phyloP scores from a whole-genome alignment of 2,329 filamentous ascomycete species.

The Hypoxylon sp. region DNA sequence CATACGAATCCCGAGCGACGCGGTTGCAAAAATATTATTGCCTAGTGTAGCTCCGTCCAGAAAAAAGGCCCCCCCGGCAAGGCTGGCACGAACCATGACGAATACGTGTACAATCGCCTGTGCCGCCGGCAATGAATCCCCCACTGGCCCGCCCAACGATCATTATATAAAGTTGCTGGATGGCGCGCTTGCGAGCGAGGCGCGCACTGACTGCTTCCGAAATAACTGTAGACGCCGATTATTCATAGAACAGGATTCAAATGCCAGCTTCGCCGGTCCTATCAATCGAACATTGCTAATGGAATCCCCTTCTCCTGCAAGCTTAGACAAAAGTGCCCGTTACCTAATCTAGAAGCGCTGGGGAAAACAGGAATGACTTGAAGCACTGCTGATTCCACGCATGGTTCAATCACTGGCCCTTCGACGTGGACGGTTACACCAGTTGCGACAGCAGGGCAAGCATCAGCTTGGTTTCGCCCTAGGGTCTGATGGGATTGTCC shows the following conservation, averaged over 20 bases:
- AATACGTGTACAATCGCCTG: slow-evolving; percentile 30
- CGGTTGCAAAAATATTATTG: slow-evolving; percentile 28
- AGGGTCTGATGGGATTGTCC: slow-evolving; percentile 41
- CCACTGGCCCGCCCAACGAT: slow-evolving; percentile 33
- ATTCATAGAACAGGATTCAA: slow-evolving; percentile 43
- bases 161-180: slow-evolving; percentile 39
- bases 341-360: slow-evolving; percentile 27
- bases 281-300: slow-evolving; percentile 29
- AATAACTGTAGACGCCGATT: slow-evolving; percentile 30
- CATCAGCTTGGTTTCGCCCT: slow-evolving; percentile 45
- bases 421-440: slow-evolving; percentile 42
- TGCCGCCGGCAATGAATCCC: slow-evolving; percentile 39
- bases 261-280: slow-evolving; percentile 33
- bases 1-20: slow-evolving; percentile 31
- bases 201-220: slow-evolving; percentile 39
- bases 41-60: slow-evolving; percentile 6
- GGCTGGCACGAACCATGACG: slow-evolving; percentile 39
- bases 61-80: slow-evolving; percentile 11
- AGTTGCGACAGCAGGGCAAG: slow-evolving; percentile 45
- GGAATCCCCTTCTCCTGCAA: slow-evolving; percentile 23
- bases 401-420: slow-evolving; percentile 28
- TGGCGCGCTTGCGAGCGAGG: slow-evolving; percentile 39
- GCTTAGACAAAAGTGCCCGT: slow-evolving; percentile 28
- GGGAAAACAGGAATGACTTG: slow-evolving; percentile 23
- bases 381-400: slow-evolving; percentile 34